phyloP scores from a whole-genome alignment of 108 stramenopile genomes.

The Cyclotella baltica region DNA sequence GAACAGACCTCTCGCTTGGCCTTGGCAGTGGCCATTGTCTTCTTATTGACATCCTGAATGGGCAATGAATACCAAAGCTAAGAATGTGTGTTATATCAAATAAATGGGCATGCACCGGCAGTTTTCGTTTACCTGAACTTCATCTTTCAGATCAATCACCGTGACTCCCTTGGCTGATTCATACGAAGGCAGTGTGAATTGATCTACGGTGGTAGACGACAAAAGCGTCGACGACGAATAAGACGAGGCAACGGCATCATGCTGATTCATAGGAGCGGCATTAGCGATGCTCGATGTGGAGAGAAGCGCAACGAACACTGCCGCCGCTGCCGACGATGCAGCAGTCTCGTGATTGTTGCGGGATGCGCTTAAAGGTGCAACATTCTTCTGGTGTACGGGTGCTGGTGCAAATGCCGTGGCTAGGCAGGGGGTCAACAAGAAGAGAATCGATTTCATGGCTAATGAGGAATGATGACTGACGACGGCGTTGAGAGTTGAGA shows the following conservation, averaged over 20 bases:
- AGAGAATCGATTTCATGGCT: constrained; percentile 10
- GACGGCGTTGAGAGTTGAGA: too few relatives aligned
- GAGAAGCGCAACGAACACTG: too few relatives aligned
- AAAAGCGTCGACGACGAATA: not conserved
- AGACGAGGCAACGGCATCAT: not conserved
- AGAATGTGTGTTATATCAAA: too few relatives aligned
- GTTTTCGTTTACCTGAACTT: too few relatives aligned
- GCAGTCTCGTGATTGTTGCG: too few relatives aligned
- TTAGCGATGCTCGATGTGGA: too few relatives aligned
- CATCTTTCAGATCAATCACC: constrained; percentile 42
- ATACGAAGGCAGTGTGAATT: constrained; percentile 53
- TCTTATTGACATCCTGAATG: constrained; percentile 51
- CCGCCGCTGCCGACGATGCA: not conserved
- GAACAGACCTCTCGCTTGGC: constrained; percentile 45
- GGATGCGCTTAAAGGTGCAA: not conserved
- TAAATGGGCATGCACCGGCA: too few relatives aligned
- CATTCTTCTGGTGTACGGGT: not conserved
- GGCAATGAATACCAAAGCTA: too few relatives aligned
- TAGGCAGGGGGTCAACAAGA: not conserved
- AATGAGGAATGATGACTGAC: too few relatives aligned
- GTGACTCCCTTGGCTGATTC: constrained; percentile 45
- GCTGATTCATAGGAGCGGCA: too few relatives aligned
- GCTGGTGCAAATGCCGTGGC: not conserved
- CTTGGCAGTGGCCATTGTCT: constrained; percentile 36
- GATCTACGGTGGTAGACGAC: constrained; percentile 32